Evolutionary conservation across 257 asterid genomes (phyloP), one percentile per base, ranked within the genome.

Genomic region (Echites panduratus): DNA sequence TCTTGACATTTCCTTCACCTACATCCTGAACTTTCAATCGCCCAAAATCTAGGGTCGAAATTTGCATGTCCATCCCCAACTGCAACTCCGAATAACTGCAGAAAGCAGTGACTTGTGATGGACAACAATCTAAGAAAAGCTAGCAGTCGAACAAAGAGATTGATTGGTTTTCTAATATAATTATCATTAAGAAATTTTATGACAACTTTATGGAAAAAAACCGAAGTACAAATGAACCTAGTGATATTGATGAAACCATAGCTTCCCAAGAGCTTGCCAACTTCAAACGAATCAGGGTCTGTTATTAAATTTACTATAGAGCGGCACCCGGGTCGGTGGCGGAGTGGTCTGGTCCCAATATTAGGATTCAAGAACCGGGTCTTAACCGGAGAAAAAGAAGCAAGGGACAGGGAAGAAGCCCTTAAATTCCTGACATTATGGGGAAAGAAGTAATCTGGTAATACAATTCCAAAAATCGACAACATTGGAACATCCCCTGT

Each of bases 201-300:
- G 38, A 32, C 29, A 45, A 35, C 5, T 47, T 41, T 19, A 35
- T 11, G 65, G 24, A 56, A 75, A 32, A 26, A 20, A 22, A 47
- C 7, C 44, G 70, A 59, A 72, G 40, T 5, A 24, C 29, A 52
- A 50, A 26, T 27, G 22, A 53, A 93, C 97, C 98, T 93, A 27
- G 96, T 89, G 16, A 93, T 66, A 72, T 91, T 93, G 82, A 93
- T 87, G 86, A 93, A 91, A 52, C 98, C 96, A n/a, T 93, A 93
- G 81, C 92, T 91, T 52, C 96, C 97, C 62, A 91, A 84, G 11
- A 93, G 88, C 84, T 75, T 89, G 48, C 96, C 96, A 41, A 93
- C 98, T 82, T 91, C 85, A 79, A 93, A 93, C 10, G 89, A 86
- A 76, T 88, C 91, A 19, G 97, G 82, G 70, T 70, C 79, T 10